Evolutionary conservation across 139 green algal species (phyloP).

Genomic region (Chlorella sp.): DNA sequence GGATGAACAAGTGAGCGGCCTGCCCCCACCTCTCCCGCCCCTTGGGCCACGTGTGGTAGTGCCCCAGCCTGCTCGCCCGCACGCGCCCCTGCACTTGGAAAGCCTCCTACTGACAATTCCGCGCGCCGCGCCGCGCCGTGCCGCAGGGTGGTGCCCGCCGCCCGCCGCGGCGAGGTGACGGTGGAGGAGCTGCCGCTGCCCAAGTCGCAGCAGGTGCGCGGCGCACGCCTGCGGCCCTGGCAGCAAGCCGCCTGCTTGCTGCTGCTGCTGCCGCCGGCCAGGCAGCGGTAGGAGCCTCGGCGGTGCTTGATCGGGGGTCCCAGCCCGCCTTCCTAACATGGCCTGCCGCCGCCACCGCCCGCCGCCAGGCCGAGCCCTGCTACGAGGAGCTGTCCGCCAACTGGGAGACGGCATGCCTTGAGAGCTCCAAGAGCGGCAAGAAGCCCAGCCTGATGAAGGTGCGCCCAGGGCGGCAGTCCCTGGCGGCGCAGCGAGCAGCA

Average conservation of each 20-base stretch:
- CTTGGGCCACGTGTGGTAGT: no score
- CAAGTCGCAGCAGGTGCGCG: constrained; percentile 31
- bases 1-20: no score
- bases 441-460: constrained; percentile 38
- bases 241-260: no score
- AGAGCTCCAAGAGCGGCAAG: constrained; percentile 15
- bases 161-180: constrained; percentile 34
- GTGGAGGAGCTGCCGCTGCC: constrained; percentile 61
- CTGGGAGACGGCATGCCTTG: constrained; percentile 33
- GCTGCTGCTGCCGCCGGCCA: no score
- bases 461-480: background rate
- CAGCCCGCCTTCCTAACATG: no score
- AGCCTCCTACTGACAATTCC: background rate
- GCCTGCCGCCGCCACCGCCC: no score
- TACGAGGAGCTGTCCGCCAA: constrained; percentile 43
- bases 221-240: no score
- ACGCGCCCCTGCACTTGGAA: background rate
- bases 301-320: no score
- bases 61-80: background rate
- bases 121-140: background rate
- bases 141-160: constrained; percentile 17
- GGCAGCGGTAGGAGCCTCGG: no score
- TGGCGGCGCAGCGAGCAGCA: no score
- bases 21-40: no score
- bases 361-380: constrained; percentile 35